phyloP scores from a whole-genome alignment of 164 flowering plant species.

The Cinnamomum micranthum region DNA sequence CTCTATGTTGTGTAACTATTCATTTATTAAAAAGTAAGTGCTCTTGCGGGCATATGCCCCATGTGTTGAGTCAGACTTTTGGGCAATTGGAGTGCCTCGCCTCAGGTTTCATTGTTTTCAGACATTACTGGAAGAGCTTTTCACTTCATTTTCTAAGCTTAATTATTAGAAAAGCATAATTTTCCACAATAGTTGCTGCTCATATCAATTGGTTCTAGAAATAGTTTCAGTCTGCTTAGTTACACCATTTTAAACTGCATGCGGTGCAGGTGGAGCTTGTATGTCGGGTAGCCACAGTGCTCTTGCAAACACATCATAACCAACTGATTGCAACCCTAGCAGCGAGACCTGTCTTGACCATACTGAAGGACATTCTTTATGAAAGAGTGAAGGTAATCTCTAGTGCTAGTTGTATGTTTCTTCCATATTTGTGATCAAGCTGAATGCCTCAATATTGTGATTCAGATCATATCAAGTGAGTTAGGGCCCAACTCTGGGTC shows the following conservation, averaged over 20 bases:
- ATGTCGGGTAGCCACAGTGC: conserved; percentile 63
- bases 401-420: neutral
- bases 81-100: too few species aligned
- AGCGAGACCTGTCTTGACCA: conserved; percentile 66
- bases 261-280: conserved; percentile 81
- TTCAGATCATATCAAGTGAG: neutral
- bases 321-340: conserved; percentile 75
- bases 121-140: too few species aligned
- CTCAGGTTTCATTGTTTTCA: too few species aligned
- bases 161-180: too few species aligned
- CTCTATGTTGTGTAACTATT: too few species aligned
- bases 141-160: too few species aligned
- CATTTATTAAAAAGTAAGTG: too few species aligned
- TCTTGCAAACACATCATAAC: conserved; percentile 75
- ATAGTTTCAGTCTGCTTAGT: too few species aligned
- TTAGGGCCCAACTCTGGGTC: too few species aligned
- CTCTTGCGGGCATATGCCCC: too few species aligned
- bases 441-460: neutral
- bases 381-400: conserved; percentile 67
- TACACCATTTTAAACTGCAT: neutral
- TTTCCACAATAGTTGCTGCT: neutral
- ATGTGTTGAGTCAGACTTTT: too few species aligned
- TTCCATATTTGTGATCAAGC: neutral
- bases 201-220: neutral
- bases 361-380: conserved; percentile 62